Conservation (phyloP, 805 yeast species). For the Candida takata region DNA sequence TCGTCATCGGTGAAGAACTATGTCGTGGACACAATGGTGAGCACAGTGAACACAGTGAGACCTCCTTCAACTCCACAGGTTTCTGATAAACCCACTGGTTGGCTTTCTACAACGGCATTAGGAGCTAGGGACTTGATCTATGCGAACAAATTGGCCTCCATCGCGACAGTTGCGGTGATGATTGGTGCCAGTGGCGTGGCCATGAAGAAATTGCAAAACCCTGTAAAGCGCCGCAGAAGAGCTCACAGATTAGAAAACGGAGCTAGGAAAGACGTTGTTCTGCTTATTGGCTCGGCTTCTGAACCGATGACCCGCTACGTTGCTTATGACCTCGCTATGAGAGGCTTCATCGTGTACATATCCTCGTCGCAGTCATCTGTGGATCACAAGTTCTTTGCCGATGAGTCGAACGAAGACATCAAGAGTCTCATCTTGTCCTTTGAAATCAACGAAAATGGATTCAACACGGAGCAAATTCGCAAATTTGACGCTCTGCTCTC, state of each 20-base stretch:
- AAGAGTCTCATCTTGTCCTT: slow-evolving; percentile 52
- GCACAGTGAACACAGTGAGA: slow-evolving; percentile 1
- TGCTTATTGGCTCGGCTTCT: slow-evolving; percentile 69
- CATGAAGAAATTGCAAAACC: not conserved
- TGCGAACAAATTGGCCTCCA: not conserved
- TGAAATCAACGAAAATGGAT: slow-evolving; percentile 33
- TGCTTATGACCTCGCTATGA: slow-evolving; percentile 64
- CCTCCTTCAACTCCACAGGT: too few species aligned
- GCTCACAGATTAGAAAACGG: slow-evolving; percentile 63
- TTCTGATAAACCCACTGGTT: not conserved
- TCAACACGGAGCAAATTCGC: slow-evolving; percentile 37
- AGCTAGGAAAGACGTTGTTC: slow-evolving; percentile 66
- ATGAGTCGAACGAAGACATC: slow-evolving; percentile 63
- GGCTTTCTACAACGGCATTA: not conserved
- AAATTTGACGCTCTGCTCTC: slow-evolving; percentile 43
- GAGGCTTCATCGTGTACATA: slow-evolving; percentile 78
- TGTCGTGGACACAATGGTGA: slow-evolving; percentile 3
- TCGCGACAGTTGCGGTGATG: not conserved
- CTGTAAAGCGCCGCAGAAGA: slow-evolving; percentile 31
- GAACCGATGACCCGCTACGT: slow-evolving; percentile 66
- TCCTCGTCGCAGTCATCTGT: slow-evolving; percentile 37
- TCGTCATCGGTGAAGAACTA: not conserved
- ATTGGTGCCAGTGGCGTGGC: not conserved
- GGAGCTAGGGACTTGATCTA: not conserved
- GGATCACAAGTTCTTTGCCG: slow-evolving; percentile 38